phyloP scores from a whole-genome alignment of 176 grass and related monocot species.

The Avena sativa region DNA sequence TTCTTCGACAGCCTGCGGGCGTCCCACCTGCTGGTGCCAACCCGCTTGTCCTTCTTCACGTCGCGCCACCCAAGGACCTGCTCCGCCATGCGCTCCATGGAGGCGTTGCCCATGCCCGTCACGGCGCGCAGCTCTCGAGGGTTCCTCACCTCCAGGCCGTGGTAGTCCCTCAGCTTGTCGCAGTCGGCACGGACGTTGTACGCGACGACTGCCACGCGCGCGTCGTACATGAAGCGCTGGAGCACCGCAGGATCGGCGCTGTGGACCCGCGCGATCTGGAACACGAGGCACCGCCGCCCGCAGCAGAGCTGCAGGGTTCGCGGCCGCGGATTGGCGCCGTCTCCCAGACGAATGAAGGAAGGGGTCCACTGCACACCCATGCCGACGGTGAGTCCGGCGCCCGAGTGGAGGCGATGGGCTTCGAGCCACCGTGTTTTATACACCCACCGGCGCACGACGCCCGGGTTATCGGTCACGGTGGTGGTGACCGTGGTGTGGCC shows the following conservation, averaged over 20 bases:
- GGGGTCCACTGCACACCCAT: conserved; percentile 17
- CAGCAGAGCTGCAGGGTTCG: conserved; percentile 19
- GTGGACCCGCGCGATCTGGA: too few relatives aligned
- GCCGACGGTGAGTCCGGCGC: not conserved
- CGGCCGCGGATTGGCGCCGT: not conserved
- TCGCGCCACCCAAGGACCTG: conserved; percentile 7
- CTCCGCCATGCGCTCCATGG: conserved; percentile 49
- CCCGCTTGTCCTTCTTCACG: not conserved
- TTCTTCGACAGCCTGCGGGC: not conserved
- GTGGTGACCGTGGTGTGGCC: not conserved
- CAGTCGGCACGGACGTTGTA: conserved; percentile 22
- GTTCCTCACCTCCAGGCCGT: conserved; percentile 28
- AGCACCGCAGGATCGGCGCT: not conserved
- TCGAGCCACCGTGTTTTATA: not conserved
- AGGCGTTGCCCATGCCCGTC: conserved; percentile 17
- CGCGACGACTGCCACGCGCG: conserved; percentile 31
- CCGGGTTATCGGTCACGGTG: conserved; percentile 5
- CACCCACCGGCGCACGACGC: not conserved
- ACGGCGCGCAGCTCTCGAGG: not conserved
- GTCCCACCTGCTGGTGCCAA: conserved; percentile 27
- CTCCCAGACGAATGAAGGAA: not conserved
- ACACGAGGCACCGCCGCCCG: conserved; percentile 4
- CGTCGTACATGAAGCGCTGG: not conserved
- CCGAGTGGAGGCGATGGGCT: not conserved
- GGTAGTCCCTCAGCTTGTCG: conserved; percentile 27